A percentile compares a stretch with the other conserved stretches of the same genome.
Conservation (phyloP, 805 yeast species). For the Wickerhamiella siamensis region DNA sequence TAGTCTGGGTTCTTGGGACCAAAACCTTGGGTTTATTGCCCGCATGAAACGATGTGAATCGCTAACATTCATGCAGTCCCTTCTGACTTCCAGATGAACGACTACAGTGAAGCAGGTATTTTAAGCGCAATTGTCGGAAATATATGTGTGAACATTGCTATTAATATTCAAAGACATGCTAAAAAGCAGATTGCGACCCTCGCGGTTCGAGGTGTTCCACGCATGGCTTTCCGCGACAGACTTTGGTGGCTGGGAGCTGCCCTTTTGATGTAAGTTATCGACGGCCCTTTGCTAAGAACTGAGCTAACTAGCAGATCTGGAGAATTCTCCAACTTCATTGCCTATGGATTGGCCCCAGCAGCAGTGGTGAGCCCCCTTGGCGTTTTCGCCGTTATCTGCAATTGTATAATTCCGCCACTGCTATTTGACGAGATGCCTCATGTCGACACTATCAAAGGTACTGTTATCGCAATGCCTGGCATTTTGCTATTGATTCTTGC, state of each 20-base stretch:
- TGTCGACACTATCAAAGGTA: conserved; percentile 27
- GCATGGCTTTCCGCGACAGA: conserved; percentile 12
- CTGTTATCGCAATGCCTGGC: conserved; percentile 30
- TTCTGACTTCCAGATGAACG: conserved; percentile 1
- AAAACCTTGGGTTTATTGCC: not conserved
- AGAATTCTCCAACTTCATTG: conserved; percentile 34
- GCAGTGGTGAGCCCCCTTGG: conserved; percentile 37
- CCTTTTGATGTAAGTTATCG: conserved; percentile 25
- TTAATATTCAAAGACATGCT: conserved; percentile 30
- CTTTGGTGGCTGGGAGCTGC: conserved; percentile 32
- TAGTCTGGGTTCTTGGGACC: too few species aligned
- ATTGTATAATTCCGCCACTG: conserved; percentile 35
- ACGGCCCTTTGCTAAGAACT: conserved; percentile 2
- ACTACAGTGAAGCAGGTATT: conserved; percentile 20
- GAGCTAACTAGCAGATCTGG: conserved; percentile 27
- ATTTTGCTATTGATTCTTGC: conserved; percentile 31
- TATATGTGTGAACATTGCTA: conserved; percentile 27
- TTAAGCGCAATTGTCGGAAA: conserved; percentile 27
- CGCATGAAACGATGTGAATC: not conserved
- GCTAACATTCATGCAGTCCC: not conserved
- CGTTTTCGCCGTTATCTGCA: conserved; percentile 35
- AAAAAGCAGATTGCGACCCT: conserved; percentile 21
- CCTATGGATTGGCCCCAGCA: conserved; percentile 36
- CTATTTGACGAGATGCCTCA: conserved; percentile 30
- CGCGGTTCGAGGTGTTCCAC: conserved; percentile 14